Percentiles rank a stretch among this genome's conserved stretches.
Conservation (phyloP, 2,329 filamentous ascomycete species). For the Bipolaris bicolor region DNA sequence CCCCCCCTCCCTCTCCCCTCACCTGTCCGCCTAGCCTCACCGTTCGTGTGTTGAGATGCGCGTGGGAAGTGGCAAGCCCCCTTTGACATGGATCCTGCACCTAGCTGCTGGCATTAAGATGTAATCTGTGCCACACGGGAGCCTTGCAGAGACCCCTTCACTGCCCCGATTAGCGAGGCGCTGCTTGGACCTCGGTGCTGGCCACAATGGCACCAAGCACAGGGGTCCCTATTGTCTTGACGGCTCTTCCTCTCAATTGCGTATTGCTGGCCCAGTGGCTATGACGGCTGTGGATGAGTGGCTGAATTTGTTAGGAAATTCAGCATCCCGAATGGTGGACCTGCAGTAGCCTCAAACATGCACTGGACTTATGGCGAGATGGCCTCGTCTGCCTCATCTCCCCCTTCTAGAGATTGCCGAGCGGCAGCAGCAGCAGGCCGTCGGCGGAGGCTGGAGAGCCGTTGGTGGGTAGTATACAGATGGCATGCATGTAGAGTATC, state of each 20-base stretch:
- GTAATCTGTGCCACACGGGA: background rate
- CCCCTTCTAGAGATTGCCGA: conserved; percentile 9
- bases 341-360: conserved; percentile 33
- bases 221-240: conserved; percentile 7
- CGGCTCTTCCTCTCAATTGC: conserved; percentile 5
- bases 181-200: conserved; percentile 3
- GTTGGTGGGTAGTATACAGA: background rate
- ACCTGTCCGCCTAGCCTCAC: background rate
- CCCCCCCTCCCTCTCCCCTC: background rate
- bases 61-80: conserved; percentile 2
- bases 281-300: conserved; percentile 17
- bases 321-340: conserved; percentile 20
- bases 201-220: conserved; percentile 2
- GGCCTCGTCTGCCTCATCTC: conserved; percentile 2
- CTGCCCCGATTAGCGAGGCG: conserved; percentile 1
- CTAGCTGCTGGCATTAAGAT: background rate
- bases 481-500: background rate
- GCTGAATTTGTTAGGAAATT: conserved; percentile 12
- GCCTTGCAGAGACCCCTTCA: conserved; percentile 2
- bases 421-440: background rate
- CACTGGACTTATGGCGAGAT: conserved; percentile 11
- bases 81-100: conserved; percentile 2
- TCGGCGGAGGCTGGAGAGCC: conserved; percentile 2
- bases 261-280: conserved; percentile 5
- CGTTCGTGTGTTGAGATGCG: conserved; percentile 3